These are phyloP conservation scores for Microsporum canis DNA, from an alignment of 2,329 filamentous ascomycete species.

Conservation along the genomic window DNA sequence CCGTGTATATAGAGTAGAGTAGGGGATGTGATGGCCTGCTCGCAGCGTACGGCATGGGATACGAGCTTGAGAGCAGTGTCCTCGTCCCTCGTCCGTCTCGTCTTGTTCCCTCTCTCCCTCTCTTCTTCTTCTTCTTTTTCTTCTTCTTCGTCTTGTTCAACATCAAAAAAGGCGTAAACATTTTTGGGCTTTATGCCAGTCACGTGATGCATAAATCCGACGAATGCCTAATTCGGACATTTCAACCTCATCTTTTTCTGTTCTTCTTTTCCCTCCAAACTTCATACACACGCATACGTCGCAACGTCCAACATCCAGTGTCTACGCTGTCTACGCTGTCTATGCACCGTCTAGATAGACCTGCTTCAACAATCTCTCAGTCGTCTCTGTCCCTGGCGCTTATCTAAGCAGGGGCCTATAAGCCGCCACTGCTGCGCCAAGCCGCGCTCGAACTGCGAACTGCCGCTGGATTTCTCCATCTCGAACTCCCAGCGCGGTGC, in stretches of 20 bases:
- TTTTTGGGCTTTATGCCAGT: not conserved
- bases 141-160: not conserved
- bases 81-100: not conserved
- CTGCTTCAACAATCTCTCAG: not conserved
- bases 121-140: not conserved
- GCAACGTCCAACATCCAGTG: not conserved
- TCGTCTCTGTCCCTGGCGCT: not conserved
- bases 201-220: not conserved
- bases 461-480: conserved; percentile 4
- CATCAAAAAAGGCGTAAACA: not conserved
- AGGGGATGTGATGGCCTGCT: not conserved
- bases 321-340: not conserved
- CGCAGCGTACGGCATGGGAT: not conserved
- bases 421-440: conserved; percentile 1
- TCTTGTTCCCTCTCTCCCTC: not conserved
- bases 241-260: not conserved
- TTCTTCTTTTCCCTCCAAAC: not conserved
- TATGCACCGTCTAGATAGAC: not conserved
- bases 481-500: not conserved
- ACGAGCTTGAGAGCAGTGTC: not conserved
- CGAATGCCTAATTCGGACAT: not conserved
- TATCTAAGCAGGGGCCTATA: conserved; percentile 1
- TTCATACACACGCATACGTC: not conserved
- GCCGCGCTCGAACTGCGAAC: conserved; percentile 2
- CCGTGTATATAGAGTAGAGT: not conserved